Evolutionary conservation across 306 rosid genomes (phyloP).

Genomic region (Urtica urens): DNA sequence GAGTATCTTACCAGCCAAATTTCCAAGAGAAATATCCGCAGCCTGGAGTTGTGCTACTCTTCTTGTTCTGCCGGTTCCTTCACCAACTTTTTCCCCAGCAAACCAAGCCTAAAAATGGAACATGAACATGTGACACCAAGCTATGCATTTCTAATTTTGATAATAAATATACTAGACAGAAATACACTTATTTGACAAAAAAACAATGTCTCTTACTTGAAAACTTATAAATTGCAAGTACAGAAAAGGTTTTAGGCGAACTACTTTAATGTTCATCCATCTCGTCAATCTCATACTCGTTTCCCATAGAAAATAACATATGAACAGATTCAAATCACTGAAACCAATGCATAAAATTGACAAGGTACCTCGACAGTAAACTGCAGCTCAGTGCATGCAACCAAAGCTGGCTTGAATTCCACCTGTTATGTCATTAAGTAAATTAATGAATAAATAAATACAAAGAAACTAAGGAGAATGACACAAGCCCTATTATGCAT

Average conservation of each 20-base stretch:
- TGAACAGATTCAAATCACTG: conserved; percentile 2
- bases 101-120: conserved; percentile 59
- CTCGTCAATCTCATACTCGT: no score
- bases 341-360: conserved; percentile 10
- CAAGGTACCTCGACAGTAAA: conserved; percentile 65
- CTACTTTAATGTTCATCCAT: no score
- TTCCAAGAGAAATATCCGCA: conserved; percentile 72
- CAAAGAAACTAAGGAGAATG: background rate
- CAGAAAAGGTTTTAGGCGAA: no score
- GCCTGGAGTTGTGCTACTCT: conserved; percentile 81
- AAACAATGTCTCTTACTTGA: no score
- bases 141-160: conserved; percentile 18
- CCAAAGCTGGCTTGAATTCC: conserved; percentile 63
- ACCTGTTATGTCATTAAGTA: conserved; percentile 38
- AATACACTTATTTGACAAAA: no score
- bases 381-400: conserved; percentile 56
- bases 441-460: conserved; percentile 5
- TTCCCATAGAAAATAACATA: background rate
- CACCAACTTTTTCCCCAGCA: conserved; percentile 79
- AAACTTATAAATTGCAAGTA: no score
- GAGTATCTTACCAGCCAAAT: conserved; percentile 72
- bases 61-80: conserved; percentile 78
- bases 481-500: background rate
- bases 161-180: no score
- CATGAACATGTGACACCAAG: conserved; percentile 12